These are phyloP conservation scores for Begonia masoniana DNA, from an alignment of 306 rosid species.

Conservation along the genomic window DNA sequence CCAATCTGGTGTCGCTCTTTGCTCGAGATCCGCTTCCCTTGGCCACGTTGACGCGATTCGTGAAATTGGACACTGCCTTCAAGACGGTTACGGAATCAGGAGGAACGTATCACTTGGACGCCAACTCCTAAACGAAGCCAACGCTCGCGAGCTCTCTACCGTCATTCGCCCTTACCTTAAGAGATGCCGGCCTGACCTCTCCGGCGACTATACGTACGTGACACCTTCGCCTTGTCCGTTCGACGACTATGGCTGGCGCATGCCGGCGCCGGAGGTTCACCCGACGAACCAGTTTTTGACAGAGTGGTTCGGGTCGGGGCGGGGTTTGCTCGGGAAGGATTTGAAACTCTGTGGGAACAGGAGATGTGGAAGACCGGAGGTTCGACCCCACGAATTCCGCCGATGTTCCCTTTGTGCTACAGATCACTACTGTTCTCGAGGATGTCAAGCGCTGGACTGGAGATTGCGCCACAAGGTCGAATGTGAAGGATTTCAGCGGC, in stretches of 20 bases:
- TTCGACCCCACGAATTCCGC: conserved; percentile 71
- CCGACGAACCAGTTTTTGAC: conserved; percentile 52
- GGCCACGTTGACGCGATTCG: conserved; percentile 83
- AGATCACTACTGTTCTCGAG: conserved; percentile 80
- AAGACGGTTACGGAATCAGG: conserved; percentile 76
- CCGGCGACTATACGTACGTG: conserved; percentile 9
- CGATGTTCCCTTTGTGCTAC: conserved; percentile 68
- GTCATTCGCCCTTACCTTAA: conserved; percentile 18
- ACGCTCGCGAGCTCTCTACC: conserved; percentile 50
- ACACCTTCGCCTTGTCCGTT: conserved; percentile 21
- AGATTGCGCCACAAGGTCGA: conserved; percentile 50
- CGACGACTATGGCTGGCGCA: conserved; percentile 41
- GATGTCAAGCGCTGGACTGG: conserved; percentile 84
- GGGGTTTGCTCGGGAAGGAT: conserved; percentile 10
- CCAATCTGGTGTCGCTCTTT: conserved; percentile 62
- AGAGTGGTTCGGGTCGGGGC: conserved; percentile 58
- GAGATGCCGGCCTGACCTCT: conserved; percentile 18
- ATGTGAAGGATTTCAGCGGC: conserved; percentile 14
- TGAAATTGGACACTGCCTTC: conserved; percentile 81
- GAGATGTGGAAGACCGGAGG: conserved; percentile 77
- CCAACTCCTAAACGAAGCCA: conserved; percentile 51
- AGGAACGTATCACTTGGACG: conserved; percentile 53
- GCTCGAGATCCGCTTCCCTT: conserved; percentile 52
- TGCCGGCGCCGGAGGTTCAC: conserved; percentile 39
- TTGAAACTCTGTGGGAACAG: conserved; percentile 46